Evolutionary conservation across 2,329 filamentous ascomycete genomes (phyloP).

Genomic region (Fusarium dlaminii): DNA sequence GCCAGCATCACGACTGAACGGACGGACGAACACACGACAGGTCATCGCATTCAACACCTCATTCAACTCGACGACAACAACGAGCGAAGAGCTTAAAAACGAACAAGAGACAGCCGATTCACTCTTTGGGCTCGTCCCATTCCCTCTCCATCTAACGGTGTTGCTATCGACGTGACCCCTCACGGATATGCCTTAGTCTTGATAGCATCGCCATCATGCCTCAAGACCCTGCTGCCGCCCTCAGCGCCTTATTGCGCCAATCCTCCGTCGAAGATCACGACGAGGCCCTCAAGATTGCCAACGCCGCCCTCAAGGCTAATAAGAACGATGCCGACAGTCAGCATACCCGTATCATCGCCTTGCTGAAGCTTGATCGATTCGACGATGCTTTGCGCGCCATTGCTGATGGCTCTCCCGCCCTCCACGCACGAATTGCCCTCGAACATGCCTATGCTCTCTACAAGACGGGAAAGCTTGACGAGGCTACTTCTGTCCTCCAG

Average conservation of each 20-base stretch:
- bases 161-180: not conserved
- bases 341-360: conserved; percentile 76
- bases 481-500: conserved; percentile 63
- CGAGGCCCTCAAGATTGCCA: conserved; percentile 73
- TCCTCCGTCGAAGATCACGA: conserved; percentile 75
- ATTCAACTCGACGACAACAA: conserved; percentile 11
- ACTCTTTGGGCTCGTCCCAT: not conserved
- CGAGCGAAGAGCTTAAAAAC: not conserved
- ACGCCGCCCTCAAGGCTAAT: conserved; percentile 68
- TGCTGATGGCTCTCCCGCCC: conserved; percentile 67
- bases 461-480: conserved; percentile 75
- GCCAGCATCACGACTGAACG: conserved; percentile 32
- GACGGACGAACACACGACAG: conserved; percentile 30
- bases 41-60: conserved; percentile 12
- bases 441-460: conserved; percentile 87
- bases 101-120: not conserved
- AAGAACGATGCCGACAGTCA: conserved; percentile 69
- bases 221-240: conserved; percentile 59
- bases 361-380: conserved; percentile 85
- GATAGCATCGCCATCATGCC: conserved; percentile 47
- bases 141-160: not conserved
- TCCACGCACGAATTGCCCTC: conserved; percentile 69
- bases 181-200: conserved; percentile 39
- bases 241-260: conserved; percentile 64
- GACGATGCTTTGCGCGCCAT: conserved; percentile 78